A percentile compares a stretch with the other conserved stretches of the same genome.
These are phyloP conservation scores for Boletellus ananiceps DNA, from an alignment of 768 basidiomycete species.

Conservation along the genomic window DNA sequence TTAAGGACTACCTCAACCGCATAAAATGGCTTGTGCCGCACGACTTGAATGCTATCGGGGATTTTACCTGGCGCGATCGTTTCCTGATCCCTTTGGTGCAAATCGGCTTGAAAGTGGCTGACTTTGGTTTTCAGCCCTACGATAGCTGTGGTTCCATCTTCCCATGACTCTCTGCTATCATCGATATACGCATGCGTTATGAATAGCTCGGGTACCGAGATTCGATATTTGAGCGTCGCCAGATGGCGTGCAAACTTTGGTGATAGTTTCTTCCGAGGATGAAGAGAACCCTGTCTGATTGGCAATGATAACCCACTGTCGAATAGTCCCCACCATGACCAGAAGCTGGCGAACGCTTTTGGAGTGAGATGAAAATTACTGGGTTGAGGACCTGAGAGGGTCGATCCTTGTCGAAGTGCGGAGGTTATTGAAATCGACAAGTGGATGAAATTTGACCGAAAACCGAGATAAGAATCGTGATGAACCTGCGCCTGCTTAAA, in stretches of 20 bases:
- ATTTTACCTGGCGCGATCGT: conserved; percentile 51
- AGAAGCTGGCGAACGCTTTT: conserved; percentile 82
- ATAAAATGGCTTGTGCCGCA: conserved; percentile 80
- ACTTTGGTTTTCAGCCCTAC: conserved; percentile 85
- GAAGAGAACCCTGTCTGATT: conserved; percentile 83
- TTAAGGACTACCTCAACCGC: conserved; percentile 81
- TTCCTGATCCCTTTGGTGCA: conserved; percentile 91
- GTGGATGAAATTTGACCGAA: conserved; percentile 93
- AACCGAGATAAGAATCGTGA: conserved; percentile 78
- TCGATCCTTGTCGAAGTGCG: conserved; percentile 38
- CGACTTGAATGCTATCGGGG: conserved; percentile 52
- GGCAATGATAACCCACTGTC: conserved; percentile 74
- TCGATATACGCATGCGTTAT: conserved; percentile 87
- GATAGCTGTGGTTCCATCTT: conserved; percentile 68
- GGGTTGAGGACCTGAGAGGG: conserved; percentile 26
- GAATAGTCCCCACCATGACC: conserved; percentile 88
- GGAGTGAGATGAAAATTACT: conserved; percentile 86
- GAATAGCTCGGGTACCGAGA: conserved; percentile 71
- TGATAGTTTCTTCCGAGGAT: conserved; percentile 63
- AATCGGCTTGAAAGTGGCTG: conserved; percentile 78
- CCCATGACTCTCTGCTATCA: conserved; percentile 76
- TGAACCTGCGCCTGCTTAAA: conserved; percentile 31
- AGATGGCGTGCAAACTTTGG: conserved; percentile 87
- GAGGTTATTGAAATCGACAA: conserved; percentile 82
- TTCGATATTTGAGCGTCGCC: conserved; percentile 88